Base-by-base conservation (phyloP, 2,329 filamentous ascomycete species). In the Neonectria magnoliae region DNA sequence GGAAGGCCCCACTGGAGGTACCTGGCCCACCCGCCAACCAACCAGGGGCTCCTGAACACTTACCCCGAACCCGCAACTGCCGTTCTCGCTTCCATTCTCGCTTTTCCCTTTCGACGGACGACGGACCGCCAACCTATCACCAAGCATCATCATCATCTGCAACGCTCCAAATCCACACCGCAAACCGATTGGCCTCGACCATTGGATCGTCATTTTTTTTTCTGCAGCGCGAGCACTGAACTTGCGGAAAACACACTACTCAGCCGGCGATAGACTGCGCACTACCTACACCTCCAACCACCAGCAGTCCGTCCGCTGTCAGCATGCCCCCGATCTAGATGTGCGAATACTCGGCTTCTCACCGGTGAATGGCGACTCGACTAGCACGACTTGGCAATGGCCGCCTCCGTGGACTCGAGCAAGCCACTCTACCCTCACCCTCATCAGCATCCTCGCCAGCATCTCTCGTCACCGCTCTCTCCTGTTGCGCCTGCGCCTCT, bases 301-400 rank as follows among this genome's bases (percentile, higher is more conserved):
- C 31, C 31, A 33, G 31, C 31, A 42, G 38, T 20, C 38, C n/a
- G 16, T 20, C 38, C n/a, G 16, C 45, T 29, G 16, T 16, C 14
- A n/a, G 27, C 27, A 51, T 51, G 48, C 20, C 48, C 48, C n/a
- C 11, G 48, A 48, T 9, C 22, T 48, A 42, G 38, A 42, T 42
- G 38, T 42, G 9, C 38, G 38, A 42, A 42, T 11, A 42, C 8
- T 48, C 25, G 20, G 47, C 47, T 20, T 51, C 48, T 5, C 18
- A 20, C 18, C 36, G 42, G 55, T 63, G 60, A 63, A 63, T 63
- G 60, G 60, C 18, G n/a, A 48, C 22, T 64, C 44, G 50, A 52
- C 31, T 16, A n/a, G 48, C 62, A 60, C 55, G 58, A 57, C 60
- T 68, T 71, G 71, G 71, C 73, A 67, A 73, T 74, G 72, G 69